These are phyloP conservation scores for Xylaria sp. DNA, from an alignment of 2,329 filamentous ascomycete genomes.

Conservation along the genomic window DNA sequence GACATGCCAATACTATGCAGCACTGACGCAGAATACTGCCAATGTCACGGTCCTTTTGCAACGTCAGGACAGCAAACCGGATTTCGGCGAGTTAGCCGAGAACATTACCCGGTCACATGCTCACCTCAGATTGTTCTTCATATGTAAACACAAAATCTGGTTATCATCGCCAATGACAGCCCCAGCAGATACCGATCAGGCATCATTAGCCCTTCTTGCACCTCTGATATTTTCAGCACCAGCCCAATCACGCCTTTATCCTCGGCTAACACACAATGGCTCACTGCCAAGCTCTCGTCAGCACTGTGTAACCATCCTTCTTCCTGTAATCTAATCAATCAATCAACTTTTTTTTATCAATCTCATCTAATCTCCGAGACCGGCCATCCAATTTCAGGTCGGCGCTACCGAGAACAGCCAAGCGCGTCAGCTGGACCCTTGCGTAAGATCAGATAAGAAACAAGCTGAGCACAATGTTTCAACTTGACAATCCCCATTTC, in stretches of 20 bases:
- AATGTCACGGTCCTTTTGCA: background rate
- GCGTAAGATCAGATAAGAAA: slow-evolving; percentile 26
- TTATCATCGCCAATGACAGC: background rate
- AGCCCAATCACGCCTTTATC: background rate
- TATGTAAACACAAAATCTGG: too few relatives aligned
- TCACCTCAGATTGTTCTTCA: background rate
- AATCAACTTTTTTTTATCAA: slow-evolving; percentile 39
- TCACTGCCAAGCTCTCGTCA: background rate
- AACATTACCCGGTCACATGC: slow-evolving; percentile 2
- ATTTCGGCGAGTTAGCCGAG: background rate
- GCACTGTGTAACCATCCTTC: slow-evolving; percentile 13
- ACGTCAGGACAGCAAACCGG: background rate
- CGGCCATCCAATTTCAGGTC: slow-evolving; percentile 16
- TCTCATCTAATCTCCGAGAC: slow-evolving; percentile 45
- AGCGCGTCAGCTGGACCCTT: slow-evolving; percentile 12
- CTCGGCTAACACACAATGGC: background rate
- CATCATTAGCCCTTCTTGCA: background rate
- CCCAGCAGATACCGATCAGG: background rate
- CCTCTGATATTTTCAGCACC: background rate
- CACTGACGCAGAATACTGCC: background rate
- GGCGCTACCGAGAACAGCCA: slow-evolving; percentile 21
- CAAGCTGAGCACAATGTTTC: background rate
- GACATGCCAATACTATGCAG: background rate
- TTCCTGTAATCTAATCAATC: slow-evolving; percentile 47
- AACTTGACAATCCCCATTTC: background rate